phyloP scores from a whole-genome alignment of 2,329 filamentous ascomycete species.

The Fusarium nodosum region DNA sequence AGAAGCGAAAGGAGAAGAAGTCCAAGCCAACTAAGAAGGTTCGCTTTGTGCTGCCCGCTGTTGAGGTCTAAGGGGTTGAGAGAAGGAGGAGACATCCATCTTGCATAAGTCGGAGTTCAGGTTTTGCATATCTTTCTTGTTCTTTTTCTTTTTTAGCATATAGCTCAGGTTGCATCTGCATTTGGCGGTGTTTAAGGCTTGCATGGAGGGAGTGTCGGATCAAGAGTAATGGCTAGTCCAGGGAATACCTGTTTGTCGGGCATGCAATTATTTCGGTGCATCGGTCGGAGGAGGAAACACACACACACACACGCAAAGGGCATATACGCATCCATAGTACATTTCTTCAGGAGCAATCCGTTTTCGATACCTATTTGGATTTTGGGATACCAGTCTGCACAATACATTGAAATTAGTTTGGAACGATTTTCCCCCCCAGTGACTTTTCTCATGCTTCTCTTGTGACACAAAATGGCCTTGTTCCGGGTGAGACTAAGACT shows the following conservation, averaged over 20 bases:
- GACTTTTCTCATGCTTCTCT: background rate
- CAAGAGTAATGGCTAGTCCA: conserved; percentile 41
- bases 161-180: conserved; percentile 37
- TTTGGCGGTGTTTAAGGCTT: conserved; percentile 41
- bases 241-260: conserved; percentile 24
- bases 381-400: conserved; percentile 12
- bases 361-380: conserved; percentile 47
- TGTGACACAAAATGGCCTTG: conserved; percentile 3
- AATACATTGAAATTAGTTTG: conserved; percentile 24
- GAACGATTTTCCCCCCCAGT: background rate
- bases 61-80: conserved; percentile 51
- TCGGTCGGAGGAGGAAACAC: conserved; percentile 23
- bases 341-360: conserved; percentile 44
- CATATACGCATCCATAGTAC: conserved; percentile 22
- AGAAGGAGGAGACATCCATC: background rate
- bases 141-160: conserved; percentile 28
- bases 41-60: conserved; percentile 65
- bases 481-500: conserved; percentile 3
- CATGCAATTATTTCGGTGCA: conserved; percentile 23
- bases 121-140: conserved; percentile 15
- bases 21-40: conserved; percentile 69
- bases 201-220: conserved; percentile 36
- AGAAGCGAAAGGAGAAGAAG: conserved; percentile 50
- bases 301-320: conserved; percentile 18
- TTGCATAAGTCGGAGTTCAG: conserved; percentile 48